Conservation (phyloP, 228 moss, liverwort and hornwort genomes). For the Sphagnum fallax region DNA sequence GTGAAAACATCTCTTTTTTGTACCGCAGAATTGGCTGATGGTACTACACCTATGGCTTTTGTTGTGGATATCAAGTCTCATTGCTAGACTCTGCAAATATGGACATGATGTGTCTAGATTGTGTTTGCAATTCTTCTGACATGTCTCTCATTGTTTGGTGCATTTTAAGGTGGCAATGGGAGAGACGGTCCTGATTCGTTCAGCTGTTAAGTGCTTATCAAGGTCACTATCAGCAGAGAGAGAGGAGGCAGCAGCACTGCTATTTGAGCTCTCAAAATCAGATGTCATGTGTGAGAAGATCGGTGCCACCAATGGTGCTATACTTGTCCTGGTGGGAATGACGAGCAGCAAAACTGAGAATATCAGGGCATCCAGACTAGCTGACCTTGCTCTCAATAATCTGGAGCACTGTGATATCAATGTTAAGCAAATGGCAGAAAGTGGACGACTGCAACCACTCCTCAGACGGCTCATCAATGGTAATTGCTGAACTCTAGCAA, state of each 20-base stretch:
- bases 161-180: conserved; percentile 8
- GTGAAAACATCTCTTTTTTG: not conserved
- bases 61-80: too few relatives aligned
- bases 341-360: conserved; percentile 7
- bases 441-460: conserved; percentile 8
- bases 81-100: too few relatives aligned
- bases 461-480: conserved; percentile 5
- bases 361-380: not conserved
- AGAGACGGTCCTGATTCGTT: conserved; percentile 7
- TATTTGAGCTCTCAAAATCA: conserved; percentile 5
- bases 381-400: conserved; percentile 2
- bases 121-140: too few relatives aligned
- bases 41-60: too few relatives aligned
- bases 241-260: conserved; percentile 6
- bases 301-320: conserved; percentile 8
- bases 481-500: not conserved
- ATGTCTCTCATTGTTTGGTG: not conserved
- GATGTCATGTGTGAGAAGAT: conserved; percentile 5
- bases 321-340: conserved; percentile 7
- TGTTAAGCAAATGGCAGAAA: conserved; percentile 11
- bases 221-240: not conserved
- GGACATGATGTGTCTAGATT: too few relatives aligned
- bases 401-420: conserved; percentile 5
- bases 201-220: conserved; percentile 3
- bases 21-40: not conserved